phyloP scores from a whole-genome alignment of 129 eudicot species.

The Saussurea involucrata region DNA sequence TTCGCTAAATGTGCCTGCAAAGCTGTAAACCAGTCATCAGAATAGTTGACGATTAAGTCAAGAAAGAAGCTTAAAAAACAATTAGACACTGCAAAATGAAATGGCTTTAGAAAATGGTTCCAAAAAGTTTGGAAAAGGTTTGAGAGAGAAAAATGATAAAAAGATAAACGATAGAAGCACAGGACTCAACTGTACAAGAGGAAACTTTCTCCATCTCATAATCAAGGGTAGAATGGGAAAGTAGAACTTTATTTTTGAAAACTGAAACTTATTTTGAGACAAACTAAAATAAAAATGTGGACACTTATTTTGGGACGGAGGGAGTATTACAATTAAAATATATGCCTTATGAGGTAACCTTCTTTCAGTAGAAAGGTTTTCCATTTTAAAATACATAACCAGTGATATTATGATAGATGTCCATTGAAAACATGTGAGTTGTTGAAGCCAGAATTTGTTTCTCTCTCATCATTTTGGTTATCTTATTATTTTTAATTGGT shows the following conservation, averaged over 20 bases:
- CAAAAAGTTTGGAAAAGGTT: too few species aligned
- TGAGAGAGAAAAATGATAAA: too few species aligned
- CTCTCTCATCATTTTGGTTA: background rate
- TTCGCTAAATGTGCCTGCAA: constrained; percentile 44
- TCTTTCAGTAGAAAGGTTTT: background rate
- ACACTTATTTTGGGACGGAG: too few species aligned
- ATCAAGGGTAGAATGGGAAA: too few species aligned
- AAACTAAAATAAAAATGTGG: too few species aligned
- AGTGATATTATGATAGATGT: background rate
- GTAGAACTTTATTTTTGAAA: too few species aligned
- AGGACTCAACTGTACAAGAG: background rate
- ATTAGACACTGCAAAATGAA: background rate
- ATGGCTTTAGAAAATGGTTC: too few species aligned
- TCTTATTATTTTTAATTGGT: background rate
- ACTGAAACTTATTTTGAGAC: too few species aligned
- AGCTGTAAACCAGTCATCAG: constrained; percentile 26
- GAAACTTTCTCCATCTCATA: too few species aligned
- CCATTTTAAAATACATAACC: background rate
- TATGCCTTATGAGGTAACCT: background rate
- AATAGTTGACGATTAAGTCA: background rate
- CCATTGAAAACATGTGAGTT: background rate
- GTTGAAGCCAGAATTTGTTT: background rate
- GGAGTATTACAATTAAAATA: background rate
- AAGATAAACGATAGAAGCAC: too few species aligned
- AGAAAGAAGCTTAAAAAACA: background rate